Conservation (phyloP, 2,329 filamentous ascomycete species). For the Zymoseptoria crescenta region DNA sequence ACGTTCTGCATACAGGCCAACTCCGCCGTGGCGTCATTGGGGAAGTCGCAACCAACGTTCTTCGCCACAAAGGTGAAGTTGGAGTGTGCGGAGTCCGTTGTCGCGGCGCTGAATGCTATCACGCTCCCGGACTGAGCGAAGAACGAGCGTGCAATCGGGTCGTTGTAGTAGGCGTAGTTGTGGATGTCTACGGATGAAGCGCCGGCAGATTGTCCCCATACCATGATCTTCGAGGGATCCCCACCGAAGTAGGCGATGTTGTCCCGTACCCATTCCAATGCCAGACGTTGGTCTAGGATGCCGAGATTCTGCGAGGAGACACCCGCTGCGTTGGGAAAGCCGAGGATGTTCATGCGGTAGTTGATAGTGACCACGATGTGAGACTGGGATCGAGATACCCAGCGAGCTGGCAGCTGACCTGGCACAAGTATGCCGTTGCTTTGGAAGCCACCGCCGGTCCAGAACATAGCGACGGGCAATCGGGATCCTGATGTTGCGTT, state of each 20-base stretch:
- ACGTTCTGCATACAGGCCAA: conserved; percentile 33
- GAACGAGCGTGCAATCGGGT: conserved; percentile 32
- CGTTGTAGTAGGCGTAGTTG: conserved; percentile 26
- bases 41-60: conserved; percentile 28
- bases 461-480: conserved; percentile 41
- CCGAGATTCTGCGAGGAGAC: conserved; percentile 29
- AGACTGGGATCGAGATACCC: conserved; percentile 33
- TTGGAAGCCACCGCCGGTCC: conserved; percentile 40
- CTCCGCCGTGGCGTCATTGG: conserved; percentile 20
- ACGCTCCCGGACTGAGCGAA: conserved; percentile 15
- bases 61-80: conserved; percentile 35
- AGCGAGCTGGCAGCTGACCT: conserved; percentile 36
- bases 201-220: conserved; percentile 32
- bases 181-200: conserved; percentile 21
- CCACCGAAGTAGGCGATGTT: conserved; percentile 39
- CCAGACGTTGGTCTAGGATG: conserved; percentile 34
- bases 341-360: conserved; percentile 34
- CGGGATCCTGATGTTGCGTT: conserved; percentile 13
- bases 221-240: conserved; percentile 31
- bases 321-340: conserved; percentile 31
- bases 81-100: conserved; percentile 12
- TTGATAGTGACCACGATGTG: conserved; percentile 37
- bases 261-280: conserved; percentile 33
- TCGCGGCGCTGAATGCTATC: conserved; percentile 16
- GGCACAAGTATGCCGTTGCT: conserved; percentile 39